phyloP scores from a whole-genome alignment of 176 grass and related monocot species.

The Phoenix roebelenii region DNA sequence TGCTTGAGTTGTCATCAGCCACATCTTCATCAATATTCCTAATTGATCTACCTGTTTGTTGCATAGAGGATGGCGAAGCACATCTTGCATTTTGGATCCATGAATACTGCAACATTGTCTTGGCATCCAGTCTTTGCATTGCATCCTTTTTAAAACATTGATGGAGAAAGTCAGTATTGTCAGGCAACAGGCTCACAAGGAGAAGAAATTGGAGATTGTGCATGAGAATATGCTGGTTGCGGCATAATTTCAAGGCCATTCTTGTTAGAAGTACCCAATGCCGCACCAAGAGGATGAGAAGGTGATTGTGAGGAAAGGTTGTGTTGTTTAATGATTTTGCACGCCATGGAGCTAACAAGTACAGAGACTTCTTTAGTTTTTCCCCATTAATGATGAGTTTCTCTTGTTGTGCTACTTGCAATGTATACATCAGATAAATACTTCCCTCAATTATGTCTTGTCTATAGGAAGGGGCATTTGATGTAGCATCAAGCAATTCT shows the following conservation, averaged over 20 bases:
- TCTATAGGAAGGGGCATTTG: conserved; percentile 81
- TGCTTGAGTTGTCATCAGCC: conserved; percentile 31
- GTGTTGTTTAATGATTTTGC: conserved; percentile 40
- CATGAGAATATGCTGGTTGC: conserved; percentile 46
- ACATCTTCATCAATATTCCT: conserved; percentile 67
- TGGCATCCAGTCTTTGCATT: conserved; percentile 93
- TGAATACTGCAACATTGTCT: conserved; percentile 79
- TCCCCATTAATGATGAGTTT: conserved; percentile 70
- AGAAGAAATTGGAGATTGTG: conserved; percentile 69
- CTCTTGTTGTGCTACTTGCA: conserved; percentile 70
- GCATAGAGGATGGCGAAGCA: conserved; percentile 55
- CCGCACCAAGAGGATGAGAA: conserved; percentile 38
- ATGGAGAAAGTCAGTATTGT: conserved; percentile 91
- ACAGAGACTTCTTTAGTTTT: conserved; percentile 71
- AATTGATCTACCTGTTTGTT: conserved; percentile 32
- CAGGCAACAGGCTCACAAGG: conserved; percentile 68
- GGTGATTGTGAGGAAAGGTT: conserved; percentile 37
- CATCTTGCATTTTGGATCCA: conserved; percentile 89
- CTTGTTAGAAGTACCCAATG: conserved; percentile 38
- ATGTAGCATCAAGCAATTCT: conserved; percentile 76
- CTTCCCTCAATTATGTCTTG: conserved; percentile 93
- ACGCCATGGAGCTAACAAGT: conserved; percentile 69
- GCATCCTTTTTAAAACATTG: conserved; percentile 97
- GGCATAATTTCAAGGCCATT: conserved; percentile 57
- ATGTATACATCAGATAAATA: conserved; percentile 53